These are phyloP conservation scores for Vigna radiata DNA, from an alignment of 306 rosid species.

Conservation along the genomic window DNA sequence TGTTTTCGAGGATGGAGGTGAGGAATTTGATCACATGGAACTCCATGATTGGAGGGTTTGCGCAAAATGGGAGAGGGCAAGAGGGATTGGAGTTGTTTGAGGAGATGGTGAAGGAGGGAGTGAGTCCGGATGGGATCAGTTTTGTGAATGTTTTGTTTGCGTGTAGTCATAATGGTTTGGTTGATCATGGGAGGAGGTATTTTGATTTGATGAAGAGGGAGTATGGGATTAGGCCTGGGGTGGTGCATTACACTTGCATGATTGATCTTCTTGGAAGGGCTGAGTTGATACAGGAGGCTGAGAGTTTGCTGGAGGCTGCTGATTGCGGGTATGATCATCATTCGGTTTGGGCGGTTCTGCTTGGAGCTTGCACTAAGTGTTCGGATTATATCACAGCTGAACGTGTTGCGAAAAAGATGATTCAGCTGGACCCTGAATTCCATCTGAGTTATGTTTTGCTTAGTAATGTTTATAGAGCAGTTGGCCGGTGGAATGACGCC, in stretches of 20 bases:
- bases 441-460: conserved; percentile 86
- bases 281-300: conserved; percentile 83
- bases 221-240: conserved; percentile 69
- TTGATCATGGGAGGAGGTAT: conserved; percentile 71
- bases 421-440: conserved; percentile 67
- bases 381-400: conserved; percentile 68
- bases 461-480: conserved; percentile 74
- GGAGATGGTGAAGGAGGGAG: conserved; percentile 68
- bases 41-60: conserved; percentile 83
- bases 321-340: conserved; percentile 66
- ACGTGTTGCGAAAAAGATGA: conserved; percentile 84
- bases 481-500: conserved; percentile 88
- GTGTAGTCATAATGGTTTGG: conserved; percentile 89
- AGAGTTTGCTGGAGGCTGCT: conserved; percentile 68
- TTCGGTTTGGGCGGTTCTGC: conserved; percentile 84
- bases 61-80: conserved; percentile 79
- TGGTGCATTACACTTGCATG: conserved; percentile 88
- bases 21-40: conserved; percentile 92
- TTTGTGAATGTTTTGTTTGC: conserved; percentile 83
- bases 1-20: conserved; percentile 63
- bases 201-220: conserved; percentile 63
- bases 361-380: conserved; percentile 82
- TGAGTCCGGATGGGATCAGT: conserved; percentile 75
- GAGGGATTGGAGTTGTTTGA: conserved; percentile 66
- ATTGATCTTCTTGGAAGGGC: conserved; percentile 88